Evolutionary conservation across 495 filamentous ascomycete genomes (phyloP).

Genomic region (Choiromyces venosus): DNA sequence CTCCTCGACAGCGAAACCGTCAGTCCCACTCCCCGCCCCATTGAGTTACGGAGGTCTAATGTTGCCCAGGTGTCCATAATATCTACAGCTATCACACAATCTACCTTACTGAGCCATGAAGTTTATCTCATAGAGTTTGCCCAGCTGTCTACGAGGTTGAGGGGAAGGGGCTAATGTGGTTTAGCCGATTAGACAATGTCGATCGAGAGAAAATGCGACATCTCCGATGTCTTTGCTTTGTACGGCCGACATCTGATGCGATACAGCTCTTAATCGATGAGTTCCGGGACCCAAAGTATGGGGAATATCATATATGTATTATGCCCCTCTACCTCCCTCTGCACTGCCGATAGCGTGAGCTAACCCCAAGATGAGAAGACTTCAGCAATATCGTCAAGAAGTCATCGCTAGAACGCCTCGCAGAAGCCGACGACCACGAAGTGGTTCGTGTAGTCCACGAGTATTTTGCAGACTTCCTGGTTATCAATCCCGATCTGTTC

Average conservation of each 20-base stretch:
- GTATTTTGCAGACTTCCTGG: slow-evolving; percentile 89
- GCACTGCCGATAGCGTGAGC: background rate
- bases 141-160: background rate
- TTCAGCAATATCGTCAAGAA: slow-evolving; percentile 97
- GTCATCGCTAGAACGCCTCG: slow-evolving; percentile 86
- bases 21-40: slow-evolving; percentile 42
- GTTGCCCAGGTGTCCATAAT: slow-evolving; percentile 67
- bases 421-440: slow-evolving; percentile 97
- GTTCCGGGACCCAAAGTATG: slow-evolving; percentile 91
- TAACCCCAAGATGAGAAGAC: slow-evolving; percentile 46
- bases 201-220: slow-evolving; percentile 97
- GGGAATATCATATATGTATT: slow-evolving; percentile 85
- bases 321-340: background rate
- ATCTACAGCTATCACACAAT: slow-evolving; percentile 92
- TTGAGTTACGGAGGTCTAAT: slow-evolving; percentile 22
- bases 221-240: slow-evolving; percentile 85
- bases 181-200: slow-evolving; percentile 74
- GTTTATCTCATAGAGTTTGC: slow-evolving; percentile 86
- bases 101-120: slow-evolving; percentile 90
- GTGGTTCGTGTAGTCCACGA: slow-evolving; percentile 89
- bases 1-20: slow-evolving; percentile 91
- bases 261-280: slow-evolving; percentile 93
- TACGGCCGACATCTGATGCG: slow-evolving; percentile 83
- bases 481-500: slow-evolving; percentile 91
- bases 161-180: background rate